Conservation (phyloP, 208 protist genomes). For the Naegleria gruberi region DNA sequence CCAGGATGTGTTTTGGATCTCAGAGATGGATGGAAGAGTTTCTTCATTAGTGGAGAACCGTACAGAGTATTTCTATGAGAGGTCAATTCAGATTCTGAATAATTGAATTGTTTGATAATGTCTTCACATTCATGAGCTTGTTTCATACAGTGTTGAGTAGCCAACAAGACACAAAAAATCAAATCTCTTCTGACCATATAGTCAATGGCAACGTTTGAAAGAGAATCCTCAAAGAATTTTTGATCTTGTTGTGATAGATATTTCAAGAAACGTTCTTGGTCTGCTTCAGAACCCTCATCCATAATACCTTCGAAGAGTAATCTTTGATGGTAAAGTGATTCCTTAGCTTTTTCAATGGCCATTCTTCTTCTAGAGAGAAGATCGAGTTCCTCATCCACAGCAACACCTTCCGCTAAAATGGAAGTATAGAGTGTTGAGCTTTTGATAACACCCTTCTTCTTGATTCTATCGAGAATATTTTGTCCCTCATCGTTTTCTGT, state of each 20-base stretch:
- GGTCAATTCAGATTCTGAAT: background rate
- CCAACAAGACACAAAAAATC: background rate
- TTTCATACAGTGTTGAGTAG: background rate
- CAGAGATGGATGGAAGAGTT: background rate
- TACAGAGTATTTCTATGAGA: background rate
- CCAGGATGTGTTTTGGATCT: background rate
- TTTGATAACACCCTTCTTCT: background rate
- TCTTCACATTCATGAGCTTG: background rate
- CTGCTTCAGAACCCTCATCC: background rate
- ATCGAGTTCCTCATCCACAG: background rate
- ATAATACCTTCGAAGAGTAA: background rate
- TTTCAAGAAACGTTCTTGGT: background rate
- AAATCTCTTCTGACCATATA: background rate
- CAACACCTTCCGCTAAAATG: background rate
- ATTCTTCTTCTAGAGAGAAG: background rate
- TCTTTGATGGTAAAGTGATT: background rate
- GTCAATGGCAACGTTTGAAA: background rate
- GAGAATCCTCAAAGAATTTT: background rate
- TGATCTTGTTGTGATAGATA: background rate
- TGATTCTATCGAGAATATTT: background rate
- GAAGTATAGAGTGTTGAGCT: background rate
- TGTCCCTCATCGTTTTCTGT: background rate
- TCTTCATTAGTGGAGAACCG: background rate
- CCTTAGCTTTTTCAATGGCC: background rate
- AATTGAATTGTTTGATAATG: background rate